These are phyloP conservation scores for Ephemerocybe angulata DNA, from an alignment of 768 basidiomycete genomes.

Conservation along the genomic window DNA sequence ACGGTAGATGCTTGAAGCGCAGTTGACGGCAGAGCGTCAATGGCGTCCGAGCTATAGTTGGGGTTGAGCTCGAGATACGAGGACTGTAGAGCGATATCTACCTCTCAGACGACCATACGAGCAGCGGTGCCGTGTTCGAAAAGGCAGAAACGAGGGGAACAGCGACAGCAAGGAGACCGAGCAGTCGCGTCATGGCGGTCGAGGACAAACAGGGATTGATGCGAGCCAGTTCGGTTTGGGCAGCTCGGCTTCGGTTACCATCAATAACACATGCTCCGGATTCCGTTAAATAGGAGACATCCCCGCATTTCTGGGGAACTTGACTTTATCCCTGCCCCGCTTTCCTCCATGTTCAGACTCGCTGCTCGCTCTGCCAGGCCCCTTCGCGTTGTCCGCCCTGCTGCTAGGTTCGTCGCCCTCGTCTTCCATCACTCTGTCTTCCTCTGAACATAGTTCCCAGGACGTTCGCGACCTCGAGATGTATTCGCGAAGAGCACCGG, in stretches of 20 bases:
- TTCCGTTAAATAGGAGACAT: neutral
- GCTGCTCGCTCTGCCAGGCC: constrained; percentile 19
- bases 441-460: too few relatives aligned
- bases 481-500: constrained; percentile 19
- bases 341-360: constrained; percentile 23
- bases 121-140: constrained; percentile 57
- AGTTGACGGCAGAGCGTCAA: constrained; percentile 39
- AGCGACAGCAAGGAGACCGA: constrained; percentile 43
- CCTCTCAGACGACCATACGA: constrained; percentile 72
- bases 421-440: neutral
- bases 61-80: neutral
- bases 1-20: constrained; percentile 31
- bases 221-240: constrained; percentile 9
- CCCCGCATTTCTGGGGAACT: neutral
- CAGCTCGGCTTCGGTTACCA: neutral
- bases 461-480: constrained; percentile 36
- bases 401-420: constrained; percentile 4
- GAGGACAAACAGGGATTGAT: constrained; percentile 8
- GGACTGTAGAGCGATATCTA: constrained; percentile 25
- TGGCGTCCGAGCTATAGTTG: constrained; percentile 42
- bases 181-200: constrained; percentile 40
- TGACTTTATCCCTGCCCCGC: constrained; percentile 5
- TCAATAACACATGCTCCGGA: constrained; percentile 20
- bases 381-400: constrained; percentile 11
- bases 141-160: constrained; percentile 52